Evolutionary conservation across 306 rosid species (phyloP), one percentile per base, ranked within the genome.

Genomic region (Sechiopsis laciniata): DNA sequence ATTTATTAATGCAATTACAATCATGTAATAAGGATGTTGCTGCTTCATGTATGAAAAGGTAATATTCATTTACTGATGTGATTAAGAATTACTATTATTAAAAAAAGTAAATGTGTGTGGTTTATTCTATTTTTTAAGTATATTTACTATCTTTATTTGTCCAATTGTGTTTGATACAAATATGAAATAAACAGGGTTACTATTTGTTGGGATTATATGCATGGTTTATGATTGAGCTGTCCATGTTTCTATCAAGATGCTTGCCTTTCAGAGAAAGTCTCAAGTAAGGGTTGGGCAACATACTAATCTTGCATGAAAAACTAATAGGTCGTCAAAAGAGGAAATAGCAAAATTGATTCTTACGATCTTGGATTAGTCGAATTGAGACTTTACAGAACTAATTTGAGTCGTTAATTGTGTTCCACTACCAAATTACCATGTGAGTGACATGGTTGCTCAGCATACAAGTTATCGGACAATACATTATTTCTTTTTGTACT

Each of bases 31-130:
- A 85, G 79, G 68, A 81, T 63, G 80, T 80, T 71, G 81, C 79
- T 8, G 78, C 68, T 71, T 82, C 84, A 0, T 76, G 52, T 64
- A 80, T 80, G 32, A 76, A 73, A 78, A 85, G 89, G 89, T 85
- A 80, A 60, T 22, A 35, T 11, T 69, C 42, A 32, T 63, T 13
- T 67, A 15, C 32, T 26, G 11, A 32, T 26, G 1, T 73, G 16
- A 9, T 0, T 37, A 32, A 51, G 24, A 52, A 22, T 52, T 42
- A 42, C 45, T 17, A 42, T 40, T 66, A 42, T 15, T 7, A 37
- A 35, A n/a, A n/a, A 35, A 11, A n/a, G 2, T 19, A 5, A 66
- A 42, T 66, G 32, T 66, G 24, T 40, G 32, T 66, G 51, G 35
- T 65, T 17, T 66, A 37, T 22, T 68, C 42, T 50, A 68, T 20